Percentiles rank a stretch among this genome's conserved stretches.
Evolutionary conservation across 2,329 filamentous ascomycete genomes (phyloP).

Genomic region (Anisogramma anomala): DNA sequence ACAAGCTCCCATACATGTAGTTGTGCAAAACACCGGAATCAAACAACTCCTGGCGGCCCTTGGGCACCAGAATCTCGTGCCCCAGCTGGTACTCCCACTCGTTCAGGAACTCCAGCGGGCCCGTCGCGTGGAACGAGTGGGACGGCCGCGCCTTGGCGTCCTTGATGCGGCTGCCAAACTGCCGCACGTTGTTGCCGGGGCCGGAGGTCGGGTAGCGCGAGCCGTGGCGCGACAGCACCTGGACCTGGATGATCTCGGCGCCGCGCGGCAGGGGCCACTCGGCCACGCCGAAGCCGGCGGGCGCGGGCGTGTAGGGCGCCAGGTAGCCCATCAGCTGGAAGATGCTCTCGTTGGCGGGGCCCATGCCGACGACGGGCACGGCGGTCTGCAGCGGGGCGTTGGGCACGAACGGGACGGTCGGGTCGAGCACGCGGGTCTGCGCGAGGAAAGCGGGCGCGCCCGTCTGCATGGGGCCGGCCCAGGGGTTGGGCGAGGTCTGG

Average conservation of each 20-base stretch:
- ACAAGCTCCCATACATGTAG: constrained; percentile 61
- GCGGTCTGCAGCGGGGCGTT: constrained; percentile 62
- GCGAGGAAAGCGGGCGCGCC: constrained; percentile 59
- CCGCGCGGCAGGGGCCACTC: constrained; percentile 58
- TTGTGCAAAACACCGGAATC: constrained; percentile 56
- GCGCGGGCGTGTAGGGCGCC: constrained; percentile 58
- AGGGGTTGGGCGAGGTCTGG: constrained; percentile 48
- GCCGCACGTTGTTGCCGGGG: constrained; percentile 35
- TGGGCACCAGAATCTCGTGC: constrained; percentile 58
- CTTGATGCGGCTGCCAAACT: constrained; percentile 47
- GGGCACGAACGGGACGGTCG: constrained; percentile 52
- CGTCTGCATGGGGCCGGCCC: constrained; percentile 57
- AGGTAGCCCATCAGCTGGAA: constrained; percentile 61
- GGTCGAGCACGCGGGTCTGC: constrained; percentile 56
- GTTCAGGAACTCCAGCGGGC: constrained; percentile 53
- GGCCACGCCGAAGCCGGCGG: constrained; percentile 63
- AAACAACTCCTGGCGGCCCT: constrained; percentile 59
- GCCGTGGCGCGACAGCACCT: constrained; percentile 65
- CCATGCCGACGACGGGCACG: constrained; percentile 51
- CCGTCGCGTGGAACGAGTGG: constrained; percentile 39
- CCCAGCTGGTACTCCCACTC: constrained; percentile 60
- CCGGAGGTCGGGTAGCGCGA: constrained; percentile 58
- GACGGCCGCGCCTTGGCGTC: constrained; percentile 39
- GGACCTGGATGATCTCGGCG: constrained; percentile 56
- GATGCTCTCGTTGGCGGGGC: constrained; percentile 48